Percentiles rank a stretch among this genome's conserved stretches.
Conservation (phyloP, 192 early-diverging fungal species). For the Rhizophagus prolifer region DNA sequence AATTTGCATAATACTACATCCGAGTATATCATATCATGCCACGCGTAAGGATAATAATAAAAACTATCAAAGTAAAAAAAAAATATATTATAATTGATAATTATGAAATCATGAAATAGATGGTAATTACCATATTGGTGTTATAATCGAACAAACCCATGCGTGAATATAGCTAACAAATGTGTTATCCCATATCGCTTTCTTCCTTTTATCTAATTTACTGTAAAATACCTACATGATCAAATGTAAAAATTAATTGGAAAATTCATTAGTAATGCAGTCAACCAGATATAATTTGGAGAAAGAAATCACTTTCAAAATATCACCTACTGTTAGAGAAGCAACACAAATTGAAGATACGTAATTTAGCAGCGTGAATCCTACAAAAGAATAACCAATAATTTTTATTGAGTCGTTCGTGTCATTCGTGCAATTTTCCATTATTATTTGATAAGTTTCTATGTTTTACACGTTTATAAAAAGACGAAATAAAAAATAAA, state of each 20-base stretch:
- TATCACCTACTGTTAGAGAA: not conserved
- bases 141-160: conserved; percentile 15
- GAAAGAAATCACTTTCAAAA: not conserved
- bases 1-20: not conserved
- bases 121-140: conserved; percentile 12
- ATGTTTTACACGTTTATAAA: no score
- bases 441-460: not conserved
- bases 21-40: conserved; percentile 20
- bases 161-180: conserved; percentile 22
- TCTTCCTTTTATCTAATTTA: not conserved
- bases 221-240: not conserved
- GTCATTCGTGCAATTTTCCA: conserved; percentile 10
- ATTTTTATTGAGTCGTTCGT: not conserved
- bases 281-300: not conserved
- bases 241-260: not conserved
- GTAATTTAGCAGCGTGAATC: conserved; percentile 14
- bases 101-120: not conserved
- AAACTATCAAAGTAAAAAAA: conserved; percentile 3
- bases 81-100: not conserved
- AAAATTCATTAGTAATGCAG: no score
- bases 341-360: not conserved
- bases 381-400: conserved; percentile 4
- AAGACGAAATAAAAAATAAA: no score
- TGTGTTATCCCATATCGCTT: conserved; percentile 8
- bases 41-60: conserved; percentile 5